These are phyloP conservation scores for Puccinia triticina DNA, from an alignment of 1,284 basidiomycete species.

Conservation along the genomic window DNA sequence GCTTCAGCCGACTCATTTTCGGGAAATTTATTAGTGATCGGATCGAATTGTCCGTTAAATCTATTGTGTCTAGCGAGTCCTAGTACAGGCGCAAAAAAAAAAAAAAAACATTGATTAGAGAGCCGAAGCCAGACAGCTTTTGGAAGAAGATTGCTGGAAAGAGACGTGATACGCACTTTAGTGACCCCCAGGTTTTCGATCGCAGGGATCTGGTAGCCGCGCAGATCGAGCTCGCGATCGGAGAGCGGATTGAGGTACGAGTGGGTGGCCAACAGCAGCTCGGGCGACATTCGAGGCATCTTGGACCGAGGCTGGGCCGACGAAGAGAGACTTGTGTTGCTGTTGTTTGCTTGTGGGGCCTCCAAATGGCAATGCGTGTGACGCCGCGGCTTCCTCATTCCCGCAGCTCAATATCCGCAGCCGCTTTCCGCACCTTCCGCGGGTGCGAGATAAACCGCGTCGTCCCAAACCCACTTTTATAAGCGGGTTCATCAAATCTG, in stretches of 20 bases:
- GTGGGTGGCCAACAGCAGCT: slow-evolving; percentile 76
- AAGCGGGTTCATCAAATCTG: too few species aligned
- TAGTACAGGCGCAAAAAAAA: slow-evolving; percentile 57
- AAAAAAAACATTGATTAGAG: neutral
- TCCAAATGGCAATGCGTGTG: too few species aligned
- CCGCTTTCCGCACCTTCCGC: too few species aligned
- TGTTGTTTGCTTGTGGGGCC: too few species aligned
- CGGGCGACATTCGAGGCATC: slow-evolving; percentile 62
- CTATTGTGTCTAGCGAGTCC: slow-evolving; percentile 92
- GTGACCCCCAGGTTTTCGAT: slow-evolving; percentile 99
- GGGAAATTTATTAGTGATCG: slow-evolving; percentile 82
- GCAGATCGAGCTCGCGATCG: slow-evolving; percentile 89
- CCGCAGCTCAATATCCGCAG: too few species aligned
- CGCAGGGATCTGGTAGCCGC: slow-evolving; percentile 94
- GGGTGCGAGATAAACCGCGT: too few species aligned
- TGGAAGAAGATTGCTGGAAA: too few species aligned
- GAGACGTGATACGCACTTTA: slow-evolving; percentile 66
- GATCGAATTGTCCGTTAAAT: slow-evolving; percentile 95
- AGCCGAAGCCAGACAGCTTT: neutral
- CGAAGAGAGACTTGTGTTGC: too few species aligned
- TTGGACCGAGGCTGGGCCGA: too few species aligned
- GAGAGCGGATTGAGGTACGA: slow-evolving; percentile 85
- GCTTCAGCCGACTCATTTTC: slow-evolving; percentile 74
- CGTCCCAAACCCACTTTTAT: too few species aligned
- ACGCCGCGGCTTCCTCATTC: too few species aligned